Percentiles rank a stretch among this genome's conserved stretches.
phyloP scores from a whole-genome alignment of 805 yeast genomes.

The Kodamaea kakaduensis region DNA sequence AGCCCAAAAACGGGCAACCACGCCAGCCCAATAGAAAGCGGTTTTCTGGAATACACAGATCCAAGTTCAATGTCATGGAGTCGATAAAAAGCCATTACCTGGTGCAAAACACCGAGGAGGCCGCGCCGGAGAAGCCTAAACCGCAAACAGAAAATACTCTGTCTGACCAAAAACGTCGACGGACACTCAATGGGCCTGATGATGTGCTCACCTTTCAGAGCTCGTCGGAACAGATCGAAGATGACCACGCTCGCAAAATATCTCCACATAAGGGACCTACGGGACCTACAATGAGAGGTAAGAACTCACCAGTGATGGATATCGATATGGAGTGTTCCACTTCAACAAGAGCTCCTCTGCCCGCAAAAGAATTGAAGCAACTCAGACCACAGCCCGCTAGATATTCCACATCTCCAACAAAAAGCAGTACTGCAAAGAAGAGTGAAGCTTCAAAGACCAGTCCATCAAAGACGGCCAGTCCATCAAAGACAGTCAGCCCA shows the following conservation, averaged over 20 bases:
- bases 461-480: too few species aligned
- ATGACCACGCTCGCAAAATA: neutral
- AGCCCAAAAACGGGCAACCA: constrained; percentile 1
- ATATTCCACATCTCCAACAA: too few species aligned
- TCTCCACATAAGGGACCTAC: constrained; percentile 2
- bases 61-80: constrained; percentile 30
- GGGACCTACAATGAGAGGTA: too few species aligned
- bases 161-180: constrained; percentile 25
- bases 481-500: too few species aligned
- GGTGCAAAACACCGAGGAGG: constrained; percentile 15
- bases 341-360: too few species aligned
- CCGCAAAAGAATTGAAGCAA: too few species aligned
- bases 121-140: too few species aligned
- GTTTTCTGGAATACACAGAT: constrained; percentile 30
- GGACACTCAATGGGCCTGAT: constrained; percentile 42
- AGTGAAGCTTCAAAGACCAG: too few species aligned
- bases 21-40: constrained; percentile 17
- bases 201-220: constrained; percentile 18
- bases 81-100: constrained; percentile 24
- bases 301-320: too few species aligned
- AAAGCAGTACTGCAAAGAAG: too few species aligned
- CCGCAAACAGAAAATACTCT: neutral
- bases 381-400: too few species aligned
- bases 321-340: too few species aligned
- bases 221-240: constrained; percentile 1